A percentile compares a stretch with the other conserved stretches of the same genome.
phyloP scores from a whole-genome alignment of 1,284 basidiomycete genomes.

The Athelia psychrophila region DNA sequence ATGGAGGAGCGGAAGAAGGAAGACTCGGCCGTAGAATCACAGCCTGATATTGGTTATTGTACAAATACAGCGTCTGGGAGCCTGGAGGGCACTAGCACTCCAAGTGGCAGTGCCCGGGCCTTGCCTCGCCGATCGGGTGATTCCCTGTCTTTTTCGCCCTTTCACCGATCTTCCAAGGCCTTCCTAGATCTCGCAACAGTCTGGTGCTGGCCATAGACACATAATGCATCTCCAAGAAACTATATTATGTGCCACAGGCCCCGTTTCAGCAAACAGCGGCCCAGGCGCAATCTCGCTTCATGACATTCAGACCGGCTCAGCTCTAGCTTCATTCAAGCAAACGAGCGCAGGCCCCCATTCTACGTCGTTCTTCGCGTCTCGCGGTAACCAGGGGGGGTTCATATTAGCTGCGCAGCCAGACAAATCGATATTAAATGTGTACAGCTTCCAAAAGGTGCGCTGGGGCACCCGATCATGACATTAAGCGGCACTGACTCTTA shows the following conservation, averaged over 20 bases:
- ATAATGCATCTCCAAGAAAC: slow-evolving; percentile 66
- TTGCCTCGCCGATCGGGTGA: too few species aligned
- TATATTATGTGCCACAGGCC: slow-evolving; percentile 58
- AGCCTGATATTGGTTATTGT: background rate
- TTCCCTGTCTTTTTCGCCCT: slow-evolving; percentile 2
- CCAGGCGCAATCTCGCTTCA: slow-evolving; percentile 64
- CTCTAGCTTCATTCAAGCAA: slow-evolving; percentile 76
- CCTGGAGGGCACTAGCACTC: background rate
- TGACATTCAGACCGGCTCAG: slow-evolving; percentile 68
- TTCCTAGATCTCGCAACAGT: background rate
- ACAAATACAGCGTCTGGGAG: background rate
- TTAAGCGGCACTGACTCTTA: background rate
- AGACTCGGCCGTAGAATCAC: slow-evolving; percentile 4
- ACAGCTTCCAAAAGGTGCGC: slow-evolving; percentile 78
- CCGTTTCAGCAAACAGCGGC: slow-evolving; percentile 45
- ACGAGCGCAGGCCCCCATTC: slow-evolving; percentile 57
- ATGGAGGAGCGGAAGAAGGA: background rate
- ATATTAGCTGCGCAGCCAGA: slow-evolving; percentile 76
- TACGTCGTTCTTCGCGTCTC: slow-evolving; percentile 59
- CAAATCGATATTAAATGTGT: slow-evolving; percentile 79
- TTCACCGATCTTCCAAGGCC: slow-evolving; percentile 1
- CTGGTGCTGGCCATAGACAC: background rate
- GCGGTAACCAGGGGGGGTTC: slow-evolving; percentile 68
- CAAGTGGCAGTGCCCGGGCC: too few species aligned
- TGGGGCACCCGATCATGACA: slow-evolving; percentile 3